Conservation (phyloP, 352 stramenopile genomes). For the Phytopythium vexans region DNA sequence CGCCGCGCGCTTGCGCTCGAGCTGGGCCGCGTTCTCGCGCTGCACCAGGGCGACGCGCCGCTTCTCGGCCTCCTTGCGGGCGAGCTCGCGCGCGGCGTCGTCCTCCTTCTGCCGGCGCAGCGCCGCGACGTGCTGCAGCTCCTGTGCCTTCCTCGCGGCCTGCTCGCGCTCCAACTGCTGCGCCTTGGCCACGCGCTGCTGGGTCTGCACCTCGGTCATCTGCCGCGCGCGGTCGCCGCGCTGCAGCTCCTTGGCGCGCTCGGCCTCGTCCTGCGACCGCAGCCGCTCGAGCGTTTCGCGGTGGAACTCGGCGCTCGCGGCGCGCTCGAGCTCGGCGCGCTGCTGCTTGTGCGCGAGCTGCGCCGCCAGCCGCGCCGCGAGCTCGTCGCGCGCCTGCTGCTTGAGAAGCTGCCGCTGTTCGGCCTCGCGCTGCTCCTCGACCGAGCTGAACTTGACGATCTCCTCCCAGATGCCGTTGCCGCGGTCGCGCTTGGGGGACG, state of each 20-base stretch:
- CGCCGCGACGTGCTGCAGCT: constrained; percentile 42
- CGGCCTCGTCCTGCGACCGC: constrained; percentile 43
- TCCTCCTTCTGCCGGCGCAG: constrained; percentile 51
- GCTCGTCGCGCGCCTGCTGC: constrained; percentile 23
- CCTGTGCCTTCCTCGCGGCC: constrained; percentile 47
- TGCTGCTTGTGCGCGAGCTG: constrained; percentile 53
- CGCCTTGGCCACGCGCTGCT: constrained; percentile 61
- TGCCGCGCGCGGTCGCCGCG: constrained; percentile 51
- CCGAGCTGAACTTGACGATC: constrained; percentile 74
- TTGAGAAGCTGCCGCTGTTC: constrained; percentile 32
- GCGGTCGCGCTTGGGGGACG: constrained; percentile 74
- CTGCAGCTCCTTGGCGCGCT: constrained; percentile 53
- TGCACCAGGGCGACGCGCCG: constrained; percentile 52
- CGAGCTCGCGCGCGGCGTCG: constrained; percentile 42
- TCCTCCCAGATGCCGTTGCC: constrained; percentile 80
- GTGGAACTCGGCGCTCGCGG: constrained; percentile 47
- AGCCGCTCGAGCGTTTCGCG: constrained; percentile 45
- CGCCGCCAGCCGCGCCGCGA: constrained; percentile 40
- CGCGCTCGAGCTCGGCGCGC: constrained; percentile 28
- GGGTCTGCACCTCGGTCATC: constrained; percentile 64
- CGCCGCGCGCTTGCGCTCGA: constrained; percentile 53
- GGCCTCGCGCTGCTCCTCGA: constrained; percentile 65
- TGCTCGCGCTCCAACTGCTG: constrained; percentile 49
- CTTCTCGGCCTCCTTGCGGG: constrained; percentile 57
- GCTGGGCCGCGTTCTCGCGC: constrained; percentile 57